phyloP scores from a whole-genome alignment of 306 rosid genomes.

The Fagus crenata region DNA sequence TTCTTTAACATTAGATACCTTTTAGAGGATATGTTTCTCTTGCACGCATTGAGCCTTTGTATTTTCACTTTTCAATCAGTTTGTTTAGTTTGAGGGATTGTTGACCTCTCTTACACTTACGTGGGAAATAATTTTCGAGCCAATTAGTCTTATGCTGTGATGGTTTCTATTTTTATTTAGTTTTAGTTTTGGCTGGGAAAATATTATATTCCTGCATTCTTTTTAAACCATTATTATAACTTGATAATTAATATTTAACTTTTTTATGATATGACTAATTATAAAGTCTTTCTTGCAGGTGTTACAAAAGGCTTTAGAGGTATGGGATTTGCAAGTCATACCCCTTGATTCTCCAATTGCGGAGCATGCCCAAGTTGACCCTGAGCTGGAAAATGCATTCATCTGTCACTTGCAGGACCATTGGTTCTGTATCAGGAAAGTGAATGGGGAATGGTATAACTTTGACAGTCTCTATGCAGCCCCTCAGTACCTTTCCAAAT shows the following conservation, averaged over 20 bases:
- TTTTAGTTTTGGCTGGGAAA: neutral
- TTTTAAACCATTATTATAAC: neutral
- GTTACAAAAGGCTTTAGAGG: constrained; percentile 91
- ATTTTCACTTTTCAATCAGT: neutral
- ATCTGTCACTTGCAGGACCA: constrained; percentile 94
- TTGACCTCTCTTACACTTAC: neutral
- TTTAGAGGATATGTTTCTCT: too few relatives aligned
- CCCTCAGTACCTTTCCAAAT: constrained; percentile 89
- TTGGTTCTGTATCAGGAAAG: constrained; percentile 97
- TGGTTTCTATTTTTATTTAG: neutral
- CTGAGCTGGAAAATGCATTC: constrained; percentile 88
- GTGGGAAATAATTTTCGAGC: too few relatives aligned
- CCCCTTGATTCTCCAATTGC: constrained; percentile 97
- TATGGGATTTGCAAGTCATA: constrained; percentile 97
- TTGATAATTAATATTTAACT: neutral
- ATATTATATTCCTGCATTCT: too few relatives aligned
- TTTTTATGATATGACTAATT: constrained; percentile 15
- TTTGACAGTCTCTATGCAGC: constrained; percentile 97
- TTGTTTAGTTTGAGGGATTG: neutral
- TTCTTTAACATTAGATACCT: too few relatives aligned
- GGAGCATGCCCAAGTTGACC: constrained; percentile 96
- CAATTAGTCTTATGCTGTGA: neutral
- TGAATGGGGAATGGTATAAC: constrained; percentile 93
- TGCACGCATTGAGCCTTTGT: too few relatives aligned
- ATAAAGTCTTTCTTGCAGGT: constrained; percentile 57